Conservation (phyloP, 83 land plant genomes). For the Isoetes engelmannii region DNA sequence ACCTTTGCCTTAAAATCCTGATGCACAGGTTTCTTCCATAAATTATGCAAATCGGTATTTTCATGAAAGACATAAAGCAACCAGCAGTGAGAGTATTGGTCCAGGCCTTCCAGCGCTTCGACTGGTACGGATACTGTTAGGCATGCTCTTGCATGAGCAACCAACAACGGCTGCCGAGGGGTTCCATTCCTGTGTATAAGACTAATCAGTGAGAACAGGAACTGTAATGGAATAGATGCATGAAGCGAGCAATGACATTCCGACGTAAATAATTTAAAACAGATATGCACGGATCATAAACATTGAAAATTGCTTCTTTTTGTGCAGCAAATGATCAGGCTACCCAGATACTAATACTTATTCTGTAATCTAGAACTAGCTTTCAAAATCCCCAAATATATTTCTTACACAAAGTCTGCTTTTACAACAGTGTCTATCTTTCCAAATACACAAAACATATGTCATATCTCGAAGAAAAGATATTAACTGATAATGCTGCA, state of each 20-base stretch:
- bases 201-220: slow-evolving; percentile 5
- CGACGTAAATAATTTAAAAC: not conserved
- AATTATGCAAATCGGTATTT: slow-evolving; percentile 80
- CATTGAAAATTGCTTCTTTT: not conserved
- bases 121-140: slow-evolving; percentile 66
- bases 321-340: not conserved
- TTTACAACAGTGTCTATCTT: too few relatives aligned
- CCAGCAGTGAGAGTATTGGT: slow-evolving; percentile 94
- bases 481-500: too few relatives aligned
- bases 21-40: slow-evolving; percentile 72
- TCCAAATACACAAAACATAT: not conserved
- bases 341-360: not conserved
- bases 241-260: not conserved
- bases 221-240: not conserved
- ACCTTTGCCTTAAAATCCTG: slow-evolving; percentile 93
- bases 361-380: not conserved
- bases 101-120: slow-evolving; percentile 82
- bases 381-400: not conserved
- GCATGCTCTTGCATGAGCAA: slow-evolving; percentile 82
- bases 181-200: slow-evolving; percentile 78
- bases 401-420: not conserved
- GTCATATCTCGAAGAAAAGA: not conserved
- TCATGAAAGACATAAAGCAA: slow-evolving; percentile 85
- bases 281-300: not conserved
- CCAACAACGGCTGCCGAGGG: slow-evolving; percentile 92